Percentiles rank a stretch among this genome's conserved stretches.
Conservation (phyloP, 2,329 filamentous ascomycete species). For the Clarireedia monteithiana region DNA sequence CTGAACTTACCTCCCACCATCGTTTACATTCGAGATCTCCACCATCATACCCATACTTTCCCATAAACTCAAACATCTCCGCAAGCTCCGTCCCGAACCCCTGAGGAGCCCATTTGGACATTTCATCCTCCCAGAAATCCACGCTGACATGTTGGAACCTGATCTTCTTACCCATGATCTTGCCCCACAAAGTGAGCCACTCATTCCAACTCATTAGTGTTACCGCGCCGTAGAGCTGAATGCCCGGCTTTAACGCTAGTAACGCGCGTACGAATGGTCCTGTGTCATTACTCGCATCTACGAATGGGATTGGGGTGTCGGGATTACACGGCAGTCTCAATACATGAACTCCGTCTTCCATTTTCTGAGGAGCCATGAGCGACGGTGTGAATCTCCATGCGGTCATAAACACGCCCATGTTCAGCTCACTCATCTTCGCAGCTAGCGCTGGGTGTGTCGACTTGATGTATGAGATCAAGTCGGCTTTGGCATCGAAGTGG, state of each 20-base stretch:
- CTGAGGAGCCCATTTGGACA: conserved; percentile 3
- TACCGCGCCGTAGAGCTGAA: conserved; percentile 16
- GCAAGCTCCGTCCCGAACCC: conserved; percentile 25
- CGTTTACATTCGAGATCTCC: conserved; percentile 20
- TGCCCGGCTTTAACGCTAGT: conserved; percentile 19
- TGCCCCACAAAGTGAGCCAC: conserved; percentile 14
- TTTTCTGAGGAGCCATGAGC: background rate
- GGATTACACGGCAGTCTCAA: background rate
- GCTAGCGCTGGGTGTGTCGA: conserved; percentile 24
- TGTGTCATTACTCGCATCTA: conserved; percentile 12
- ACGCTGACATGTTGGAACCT: background rate
- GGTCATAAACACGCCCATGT: conserved; percentile 26
- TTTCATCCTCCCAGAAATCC: background rate
- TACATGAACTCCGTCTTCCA: background rate
- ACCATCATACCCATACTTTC: conserved; percentile 31
- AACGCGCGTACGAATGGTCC: conserved; percentile 20
- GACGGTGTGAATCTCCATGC: conserved; percentile 14
- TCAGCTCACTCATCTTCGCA: conserved; percentile 27
- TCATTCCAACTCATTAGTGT: conserved; percentile 13
- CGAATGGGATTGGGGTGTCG: conserved; percentile 9
- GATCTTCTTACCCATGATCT: background rate
- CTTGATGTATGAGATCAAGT: conserved; percentile 27
- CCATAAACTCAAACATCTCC: conserved; percentile 28
- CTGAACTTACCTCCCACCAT: conserved; percentile 6
- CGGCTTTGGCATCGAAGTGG: conserved; percentile 30